Evolutionary conservation across 331 rosid genomes (phyloP).

Genomic region (Cydonia oblonga): DNA sequence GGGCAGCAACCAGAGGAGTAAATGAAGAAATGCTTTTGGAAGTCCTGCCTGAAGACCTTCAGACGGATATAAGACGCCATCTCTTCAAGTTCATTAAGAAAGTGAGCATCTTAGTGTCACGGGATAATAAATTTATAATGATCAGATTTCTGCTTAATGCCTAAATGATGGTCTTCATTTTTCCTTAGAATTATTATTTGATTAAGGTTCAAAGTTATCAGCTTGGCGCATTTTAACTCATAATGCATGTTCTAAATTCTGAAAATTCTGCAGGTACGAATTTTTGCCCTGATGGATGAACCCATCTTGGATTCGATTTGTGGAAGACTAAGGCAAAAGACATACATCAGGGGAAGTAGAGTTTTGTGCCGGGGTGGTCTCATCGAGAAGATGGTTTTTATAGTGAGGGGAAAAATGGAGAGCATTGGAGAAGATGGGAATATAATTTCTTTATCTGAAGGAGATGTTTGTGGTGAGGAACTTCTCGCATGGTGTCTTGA

Average conservation of each 20-base stretch:
- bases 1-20: conserved; percentile 91
- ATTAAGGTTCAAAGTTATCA: background rate
- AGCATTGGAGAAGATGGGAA: conserved; percentile 59
- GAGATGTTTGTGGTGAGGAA: conserved; percentile 90
- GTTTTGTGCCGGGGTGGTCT: conserved; percentile 45
- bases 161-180: background rate
- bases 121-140: background rate
- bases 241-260: background rate
- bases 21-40: conserved; percentile 63
- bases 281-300: conserved; percentile 61
- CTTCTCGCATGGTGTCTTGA: conserved; percentile 80
- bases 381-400: conserved; percentile 75
- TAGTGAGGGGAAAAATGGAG: conserved; percentile 74
- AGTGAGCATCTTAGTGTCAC: conserved; percentile 26
- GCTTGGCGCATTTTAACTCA: background rate
- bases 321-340: conserved; percentile 60
- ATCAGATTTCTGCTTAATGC: background rate
- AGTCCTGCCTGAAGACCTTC: conserved; percentile 78
- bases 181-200: background rate
- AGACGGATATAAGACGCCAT: conserved; percentile 75
- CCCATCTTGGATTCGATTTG: conserved; percentile 70
- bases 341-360: conserved; percentile 64
- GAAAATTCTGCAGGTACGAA: conserved; percentile 49
- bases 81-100: conserved; percentile 62
- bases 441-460: conserved; percentile 40